phyloP scores from a whole-genome alignment of 768 basidiomycete genomes.

The Tricholoma saponaceum region DNA sequence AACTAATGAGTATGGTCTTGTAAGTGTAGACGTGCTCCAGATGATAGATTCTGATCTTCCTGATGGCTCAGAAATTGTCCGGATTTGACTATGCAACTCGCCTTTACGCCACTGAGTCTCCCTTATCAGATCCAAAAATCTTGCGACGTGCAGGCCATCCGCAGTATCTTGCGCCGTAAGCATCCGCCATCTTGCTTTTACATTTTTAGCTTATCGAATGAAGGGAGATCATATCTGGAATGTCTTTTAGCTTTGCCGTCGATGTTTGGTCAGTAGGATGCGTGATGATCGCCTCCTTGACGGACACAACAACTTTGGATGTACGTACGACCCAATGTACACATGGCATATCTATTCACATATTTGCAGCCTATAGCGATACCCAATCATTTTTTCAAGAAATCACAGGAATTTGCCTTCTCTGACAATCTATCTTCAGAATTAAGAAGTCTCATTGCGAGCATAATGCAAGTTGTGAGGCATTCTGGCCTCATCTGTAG shows the following conservation, averaged over 20 bases:
- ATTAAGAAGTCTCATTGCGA: constrained; percentile 21
- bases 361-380: constrained; percentile 14
- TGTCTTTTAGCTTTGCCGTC: constrained; percentile 28
- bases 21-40: constrained; percentile 21
- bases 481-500: background rate
- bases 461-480: constrained; percentile 26
- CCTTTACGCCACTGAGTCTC: constrained; percentile 19
- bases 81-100: constrained; percentile 35
- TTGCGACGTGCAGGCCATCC: constrained; percentile 8
- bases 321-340: constrained; percentile 16
- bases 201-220: background rate
- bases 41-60: background rate
- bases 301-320: constrained; percentile 30
- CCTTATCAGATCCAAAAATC: constrained; percentile 15
- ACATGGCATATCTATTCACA: constrained; percentile 1
- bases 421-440: constrained; percentile 21
- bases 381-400: constrained; percentile 18
- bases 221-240: constrained; percentile 37
- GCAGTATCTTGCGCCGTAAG: constrained; percentile 40
- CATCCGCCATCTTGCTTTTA: background rate
- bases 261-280: constrained; percentile 50
- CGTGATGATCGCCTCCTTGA: constrained; percentile 32
- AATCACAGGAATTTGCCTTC: constrained; percentile 18
- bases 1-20: constrained; percentile 33
- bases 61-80: constrained; percentile 36